phyloP scores from a whole-genome alignment of 1,284 basidiomycete genomes.

The Hymenochaete sp. region DNA sequence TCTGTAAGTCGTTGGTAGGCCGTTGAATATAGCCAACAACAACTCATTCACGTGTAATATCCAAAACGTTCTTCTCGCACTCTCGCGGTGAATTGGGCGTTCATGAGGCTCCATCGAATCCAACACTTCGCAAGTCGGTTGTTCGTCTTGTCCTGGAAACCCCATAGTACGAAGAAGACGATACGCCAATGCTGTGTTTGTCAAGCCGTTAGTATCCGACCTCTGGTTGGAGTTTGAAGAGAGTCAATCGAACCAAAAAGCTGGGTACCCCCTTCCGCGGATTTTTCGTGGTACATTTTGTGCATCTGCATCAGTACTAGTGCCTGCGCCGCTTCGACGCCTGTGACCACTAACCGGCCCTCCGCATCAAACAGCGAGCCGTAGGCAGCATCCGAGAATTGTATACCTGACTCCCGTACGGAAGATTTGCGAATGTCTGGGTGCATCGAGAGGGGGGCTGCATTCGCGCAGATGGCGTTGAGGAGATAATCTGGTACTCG shows the following conservation, averaged over 20 bases:
- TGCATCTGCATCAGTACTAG: constrained; percentile 62
- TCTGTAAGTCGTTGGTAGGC: constrained; percentile 38
- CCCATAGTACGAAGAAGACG: too few species aligned
- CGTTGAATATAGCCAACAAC: constrained; percentile 38
- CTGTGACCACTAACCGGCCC: constrained; percentile 47
- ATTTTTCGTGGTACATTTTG: constrained; percentile 16
- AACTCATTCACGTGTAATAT: constrained; percentile 46
- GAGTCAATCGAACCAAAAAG: too few species aligned
- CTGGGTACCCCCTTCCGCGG: too few species aligned
- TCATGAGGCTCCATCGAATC: too few species aligned
- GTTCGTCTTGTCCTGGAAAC: too few species aligned
- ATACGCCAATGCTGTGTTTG: too few species aligned
- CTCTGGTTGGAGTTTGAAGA: too few species aligned
- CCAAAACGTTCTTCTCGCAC: constrained; percentile 70
- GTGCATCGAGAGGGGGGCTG: constrained; percentile 63
- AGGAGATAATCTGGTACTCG: constrained; percentile 60
- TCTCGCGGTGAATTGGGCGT: constrained; percentile 64
- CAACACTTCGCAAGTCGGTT: too few species aligned
- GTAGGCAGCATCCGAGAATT: constrained; percentile 60
- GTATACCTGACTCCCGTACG: constrained; percentile 57
- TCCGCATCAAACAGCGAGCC: constrained; percentile 60
- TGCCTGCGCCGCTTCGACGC: constrained; percentile 59
- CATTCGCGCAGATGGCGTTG: constrained; percentile 63
- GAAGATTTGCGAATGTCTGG: constrained; percentile 49
- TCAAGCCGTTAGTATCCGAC: too few species aligned